Base-by-base conservation (phyloP, 2,329 filamentous ascomycete genomes). In the Triangularia setosa region DNA sequence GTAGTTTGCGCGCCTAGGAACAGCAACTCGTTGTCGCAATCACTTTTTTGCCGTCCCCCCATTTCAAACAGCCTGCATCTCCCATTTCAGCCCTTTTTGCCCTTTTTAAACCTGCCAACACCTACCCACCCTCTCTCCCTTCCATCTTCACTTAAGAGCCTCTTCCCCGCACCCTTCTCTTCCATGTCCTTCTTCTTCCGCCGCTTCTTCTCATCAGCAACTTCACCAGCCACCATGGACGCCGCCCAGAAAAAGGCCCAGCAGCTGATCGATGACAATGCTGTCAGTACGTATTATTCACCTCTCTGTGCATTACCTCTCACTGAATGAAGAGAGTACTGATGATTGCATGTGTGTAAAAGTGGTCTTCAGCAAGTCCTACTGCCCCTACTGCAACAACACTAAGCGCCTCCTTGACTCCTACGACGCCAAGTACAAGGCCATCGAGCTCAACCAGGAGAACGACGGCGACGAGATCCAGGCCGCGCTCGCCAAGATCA, bases 281-380 rank as follows among this genome's bases (percentile, higher is more conserved):
- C 87, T 73, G 93, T 97, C 78, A 89, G 90, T 92, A 83, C 62
- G 88, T 48, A 48, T 18, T 48, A 14, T 7, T 14, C 14, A 5
- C 14, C 16, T 40, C 1, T 35, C 9, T 48, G 40, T n/a, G n/a
- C 40, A 5, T 14, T 18, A 21, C 4, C 40, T n/a, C 40, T 14
- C 21, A 2, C 40, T 14, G 33, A 4, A 21, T 6, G 9, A 4
- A 55, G 11, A 12, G 11, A 55, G 24, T 55, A n/a, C 27, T 23
- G 1, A 27, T 27, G 52, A 4, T 8, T 25, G n/a, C 21, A 14
- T 33, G 23, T 14, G 64, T 24, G 40, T 64, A 28, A 60, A 59
- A 91, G 91, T 95, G 73, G 91, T 99, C 76, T 99, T 99, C 85
- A 93, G 90, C 80, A 99, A 99, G 83, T 92, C 90, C 16, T 97